Percentiles rank a stretch among this genome's conserved stretches.
These are phyloP conservation scores for Ascoidea tarda DNA, from an alignment of 805 yeast genomes.

Conservation along the genomic window DNA sequence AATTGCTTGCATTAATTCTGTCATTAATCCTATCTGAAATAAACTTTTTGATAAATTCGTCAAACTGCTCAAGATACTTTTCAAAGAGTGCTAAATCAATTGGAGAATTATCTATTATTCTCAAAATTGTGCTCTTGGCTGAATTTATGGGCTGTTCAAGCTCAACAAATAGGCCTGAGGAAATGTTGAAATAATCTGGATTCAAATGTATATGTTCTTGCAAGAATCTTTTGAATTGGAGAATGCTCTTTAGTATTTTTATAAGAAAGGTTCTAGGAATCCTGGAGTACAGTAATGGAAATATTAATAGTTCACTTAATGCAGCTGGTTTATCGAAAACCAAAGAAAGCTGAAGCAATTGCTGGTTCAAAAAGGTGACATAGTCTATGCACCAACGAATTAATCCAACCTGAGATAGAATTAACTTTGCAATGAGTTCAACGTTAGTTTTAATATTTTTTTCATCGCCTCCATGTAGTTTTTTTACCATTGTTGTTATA, in stretches of 20 bases:
- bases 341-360: neutral
- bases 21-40: neutral
- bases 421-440: neutral
- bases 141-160: neutral
- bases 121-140: neutral
- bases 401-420: neutral
- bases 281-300: neutral
- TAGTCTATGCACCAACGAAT: neutral
- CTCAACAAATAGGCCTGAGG: neutral
- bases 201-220: neutral
- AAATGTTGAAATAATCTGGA: neutral
- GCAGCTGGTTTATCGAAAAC: neutral
- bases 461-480: slow-evolving; percentile 17
- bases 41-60: too few relatives aligned
- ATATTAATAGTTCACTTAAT: too few relatives aligned
- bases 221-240: neutral
- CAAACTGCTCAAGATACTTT: neutral
- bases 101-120: neutral
- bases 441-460: slow-evolving; percentile 6
- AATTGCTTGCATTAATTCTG: too few relatives aligned
- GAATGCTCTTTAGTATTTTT: too few relatives aligned
- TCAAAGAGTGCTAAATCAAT: neutral
- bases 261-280: neutral
- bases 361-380: neutral
- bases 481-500: slow-evolving; percentile 19